Evolutionary conservation across 805 yeast genomes (phyloP), one percentile per base, ranked within the genome.

Genomic region (Babjeviella inositovora): DNA sequence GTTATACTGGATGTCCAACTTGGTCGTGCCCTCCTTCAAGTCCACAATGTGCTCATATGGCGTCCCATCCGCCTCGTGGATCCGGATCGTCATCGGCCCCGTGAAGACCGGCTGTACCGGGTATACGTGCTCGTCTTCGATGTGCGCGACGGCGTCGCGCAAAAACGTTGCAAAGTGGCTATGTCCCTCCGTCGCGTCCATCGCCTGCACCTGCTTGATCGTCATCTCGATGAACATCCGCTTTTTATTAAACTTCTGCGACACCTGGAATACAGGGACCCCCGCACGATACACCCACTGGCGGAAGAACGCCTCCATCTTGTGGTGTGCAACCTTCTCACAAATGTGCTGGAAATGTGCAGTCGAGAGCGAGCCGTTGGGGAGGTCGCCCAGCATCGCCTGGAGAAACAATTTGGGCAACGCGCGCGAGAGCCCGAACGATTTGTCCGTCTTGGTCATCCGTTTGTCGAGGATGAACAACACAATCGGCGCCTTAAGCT

Each of bases 11-110:
- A 90, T 82, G 39, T 90, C 98, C 21, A 90, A 55, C 39, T 80
- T 82, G 1, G 93, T 80, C 33, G 72, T 70, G 1, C 70, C 65
- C 20, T 87, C 96, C 35, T 82, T 80, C 24, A 90, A 53, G 33
- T 82, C 92, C 12, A 90, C 94, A 22, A 90, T 87, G 43, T 90
- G 99, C 39, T 90, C 99, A 41, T 90, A 90, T 0, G 99, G 98
- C 0, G 97, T 82, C 6, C 98, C 98, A 45, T 90, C 97, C 0
- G 95, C 92, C 40, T 90, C 99, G 42, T 90, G 98, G 17, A 90
- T 85, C 38, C 98, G 58, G 17, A 90, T 80, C 0, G 99, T 90
- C 79, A 90, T 81, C 0, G 97, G 95, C 0, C 99, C 99, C 0
- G 80, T 64, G 39, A 85, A 81, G 2, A 72, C 62, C n/a, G 50